phyloP scores from a whole-genome alignment of 2,329 filamentous ascomycete species.

The Cladosporium sp. region DNA sequence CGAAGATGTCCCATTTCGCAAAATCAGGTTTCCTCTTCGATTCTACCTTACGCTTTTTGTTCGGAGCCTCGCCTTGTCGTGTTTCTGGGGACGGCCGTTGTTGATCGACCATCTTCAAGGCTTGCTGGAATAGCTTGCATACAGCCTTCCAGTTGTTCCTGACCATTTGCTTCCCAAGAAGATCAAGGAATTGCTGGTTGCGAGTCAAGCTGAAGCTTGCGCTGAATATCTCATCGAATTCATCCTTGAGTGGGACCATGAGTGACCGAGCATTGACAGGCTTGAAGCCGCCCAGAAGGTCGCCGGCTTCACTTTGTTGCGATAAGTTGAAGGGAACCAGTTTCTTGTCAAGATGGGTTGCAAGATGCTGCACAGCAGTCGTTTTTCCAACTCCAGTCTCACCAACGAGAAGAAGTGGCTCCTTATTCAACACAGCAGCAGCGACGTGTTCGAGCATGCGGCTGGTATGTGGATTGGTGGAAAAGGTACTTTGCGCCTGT shows the following conservation, averaged over 20 bases:
- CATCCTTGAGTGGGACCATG: conserved; percentile 84
- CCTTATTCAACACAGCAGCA: conserved; percentile 74
- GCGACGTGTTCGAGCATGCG: conserved; percentile 84
- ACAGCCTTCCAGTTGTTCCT: conserved; percentile 85
- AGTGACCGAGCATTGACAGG: conserved; percentile 86
- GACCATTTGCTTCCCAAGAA: conserved; percentile 72
- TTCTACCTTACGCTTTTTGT: conserved; percentile 67
- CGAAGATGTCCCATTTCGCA: conserved; percentile 77
- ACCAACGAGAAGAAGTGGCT: conserved; percentile 90
- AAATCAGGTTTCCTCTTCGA: conserved; percentile 41
- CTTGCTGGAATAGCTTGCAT: conserved; percentile 82
- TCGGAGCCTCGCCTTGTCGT: conserved; percentile 53
- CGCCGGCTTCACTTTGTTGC: conserved; percentile 95
- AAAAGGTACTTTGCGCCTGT: conserved; percentile 62
- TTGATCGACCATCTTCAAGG: conserved; percentile 77
- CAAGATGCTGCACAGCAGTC: conserved; percentile 88
- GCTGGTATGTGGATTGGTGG: conserved; percentile 80
- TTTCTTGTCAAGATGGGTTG: conserved; percentile 76
- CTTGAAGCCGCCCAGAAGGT: conserved; percentile 93
- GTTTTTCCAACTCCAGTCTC: conserved; percentile 99
- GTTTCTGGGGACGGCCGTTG: conserved; percentile 44
- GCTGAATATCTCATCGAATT: conserved; percentile 85
- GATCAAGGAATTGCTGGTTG: conserved; percentile 81
- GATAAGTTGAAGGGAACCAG: conserved; percentile 93
- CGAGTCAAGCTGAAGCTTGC: conserved; percentile 83